phyloP scores from a whole-genome alignment of 2,329 filamentous ascomycete species.

The Aspergillus ustus region DNA sequence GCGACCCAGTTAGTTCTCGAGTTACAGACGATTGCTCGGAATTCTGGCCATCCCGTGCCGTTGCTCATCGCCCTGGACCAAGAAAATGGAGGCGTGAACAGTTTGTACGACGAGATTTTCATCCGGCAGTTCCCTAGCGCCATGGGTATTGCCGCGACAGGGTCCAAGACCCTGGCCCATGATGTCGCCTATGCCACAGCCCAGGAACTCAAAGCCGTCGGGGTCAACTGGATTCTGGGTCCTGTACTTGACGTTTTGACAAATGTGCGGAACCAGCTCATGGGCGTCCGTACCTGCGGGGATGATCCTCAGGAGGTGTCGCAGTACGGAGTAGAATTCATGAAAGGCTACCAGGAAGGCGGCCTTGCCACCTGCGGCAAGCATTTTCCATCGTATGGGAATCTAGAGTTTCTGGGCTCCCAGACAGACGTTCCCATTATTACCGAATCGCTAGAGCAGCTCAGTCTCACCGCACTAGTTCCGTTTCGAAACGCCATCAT shows the following conservation, averaged over 20 bases:
- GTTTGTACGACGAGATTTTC: slow-evolving; percentile 91
- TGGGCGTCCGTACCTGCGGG: slow-evolving; percentile 86
- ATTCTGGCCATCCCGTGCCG: slow-evolving; percentile 87
- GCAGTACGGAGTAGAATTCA: slow-evolving; percentile 84
- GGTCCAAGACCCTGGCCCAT: slow-evolving; percentile 81
- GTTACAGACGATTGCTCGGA: slow-evolving; percentile 86
- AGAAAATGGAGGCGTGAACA: slow-evolving; percentile 98
- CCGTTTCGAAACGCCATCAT: slow-evolving; percentile 90
- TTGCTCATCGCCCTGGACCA: slow-evolving; percentile 91
- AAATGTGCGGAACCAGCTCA: slow-evolving; percentile 86
- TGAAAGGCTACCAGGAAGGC: slow-evolving; percentile 91
- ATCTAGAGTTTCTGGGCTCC: slow-evolving; percentile 89
- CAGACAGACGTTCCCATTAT: slow-evolving; percentile 93
- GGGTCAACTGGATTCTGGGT: slow-evolving; percentile 93
- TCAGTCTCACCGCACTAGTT: slow-evolving; percentile 88
- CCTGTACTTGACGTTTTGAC: slow-evolving; percentile 93
- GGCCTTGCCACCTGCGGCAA: slow-evolving; percentile 90
- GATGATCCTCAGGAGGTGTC: slow-evolving; percentile 96
- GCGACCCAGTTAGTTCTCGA: slow-evolving; percentile 87
- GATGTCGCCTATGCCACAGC: slow-evolving; percentile 92
- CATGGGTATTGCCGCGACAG: slow-evolving; percentile 94
- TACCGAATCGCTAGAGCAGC: slow-evolving; percentile 88
- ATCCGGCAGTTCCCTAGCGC: slow-evolving; percentile 96
- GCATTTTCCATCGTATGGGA: slow-evolving; percentile 95
- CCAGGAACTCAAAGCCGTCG: slow-evolving; percentile 87